Evolutionary conservation across 1,284 basidiomycete genomes (phyloP).

Genomic region (Ceratobasidium sp.): DNA sequence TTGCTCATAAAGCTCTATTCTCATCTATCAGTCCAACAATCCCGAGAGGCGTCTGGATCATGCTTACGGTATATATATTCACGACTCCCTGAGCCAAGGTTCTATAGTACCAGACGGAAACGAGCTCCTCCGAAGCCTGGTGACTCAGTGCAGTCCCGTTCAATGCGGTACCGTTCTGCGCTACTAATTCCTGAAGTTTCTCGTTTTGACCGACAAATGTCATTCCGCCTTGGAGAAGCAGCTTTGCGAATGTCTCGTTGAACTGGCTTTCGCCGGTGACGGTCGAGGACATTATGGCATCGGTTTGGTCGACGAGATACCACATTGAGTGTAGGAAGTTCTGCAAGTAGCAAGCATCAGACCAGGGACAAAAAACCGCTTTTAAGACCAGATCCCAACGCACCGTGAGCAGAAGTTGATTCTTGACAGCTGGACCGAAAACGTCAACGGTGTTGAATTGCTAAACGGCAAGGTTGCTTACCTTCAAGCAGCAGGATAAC

Average conservation of each 20-base stretch:
- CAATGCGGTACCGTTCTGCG: no score
- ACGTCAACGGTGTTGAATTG: background rate
- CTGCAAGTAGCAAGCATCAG: background rate
- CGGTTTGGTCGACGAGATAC: background rate
- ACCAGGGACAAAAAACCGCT: no score
- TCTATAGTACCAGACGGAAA: background rate
- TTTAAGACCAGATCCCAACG: background rate
- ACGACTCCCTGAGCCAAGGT: background rate
- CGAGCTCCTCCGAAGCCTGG: background rate
- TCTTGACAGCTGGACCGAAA: constrained; percentile 11
- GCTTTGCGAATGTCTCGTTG: background rate
- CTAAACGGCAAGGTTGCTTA: background rate
- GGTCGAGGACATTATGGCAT: background rate
- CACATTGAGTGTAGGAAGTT: background rate
- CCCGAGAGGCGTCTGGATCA: no score
- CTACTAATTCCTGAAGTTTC: background rate
- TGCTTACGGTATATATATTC: background rate
- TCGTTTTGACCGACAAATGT: background rate
- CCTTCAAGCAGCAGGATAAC: constrained; percentile 18
- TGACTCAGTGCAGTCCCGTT: background rate
- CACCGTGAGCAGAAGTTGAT: constrained; percentile 4
- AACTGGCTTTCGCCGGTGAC: background rate
- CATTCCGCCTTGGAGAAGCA: constrained; percentile 5
- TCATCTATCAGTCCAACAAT: no score
- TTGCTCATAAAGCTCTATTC: constrained; percentile 18